Percentiles rank a stretch among this genome's conserved stretches.
Conservation (phyloP, 768 basidiomycete species). For the Collybia mongolica region DNA sequence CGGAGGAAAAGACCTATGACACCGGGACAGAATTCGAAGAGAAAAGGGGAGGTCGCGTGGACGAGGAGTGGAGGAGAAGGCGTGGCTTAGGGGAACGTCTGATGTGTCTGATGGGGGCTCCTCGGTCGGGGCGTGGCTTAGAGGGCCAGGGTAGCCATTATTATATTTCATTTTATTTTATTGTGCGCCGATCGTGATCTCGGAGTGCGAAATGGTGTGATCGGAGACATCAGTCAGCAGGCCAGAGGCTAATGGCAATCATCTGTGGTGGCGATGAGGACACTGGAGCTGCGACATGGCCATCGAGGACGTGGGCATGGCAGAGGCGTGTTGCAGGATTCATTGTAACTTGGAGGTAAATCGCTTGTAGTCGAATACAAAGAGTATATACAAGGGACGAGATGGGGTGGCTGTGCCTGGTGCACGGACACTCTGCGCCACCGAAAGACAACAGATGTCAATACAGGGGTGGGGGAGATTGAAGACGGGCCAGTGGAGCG, state of each 20-base stretch:
- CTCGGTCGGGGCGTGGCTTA: too few species aligned
- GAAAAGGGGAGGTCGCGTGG: too few species aligned
- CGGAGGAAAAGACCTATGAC: too few species aligned
- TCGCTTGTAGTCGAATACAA: not conserved
- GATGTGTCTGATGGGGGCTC: too few species aligned
- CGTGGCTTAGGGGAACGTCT: too few species aligned
- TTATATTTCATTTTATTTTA: too few species aligned
- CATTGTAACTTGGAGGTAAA: not conserved
- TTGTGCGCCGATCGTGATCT: too few species aligned
- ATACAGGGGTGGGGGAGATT: conserved; percentile 14
- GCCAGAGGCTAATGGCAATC: conserved; percentile 11
- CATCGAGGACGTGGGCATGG: not conserved
- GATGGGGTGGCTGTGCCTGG: not conserved
- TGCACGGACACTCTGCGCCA: conserved; percentile 15
- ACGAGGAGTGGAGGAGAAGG: too few species aligned
- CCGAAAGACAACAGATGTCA: conserved; percentile 20
- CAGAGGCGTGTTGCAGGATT: too few species aligned
- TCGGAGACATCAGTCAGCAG: not conserved
- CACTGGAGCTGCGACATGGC: not conserved
- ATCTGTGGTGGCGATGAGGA: conserved; percentile 19
- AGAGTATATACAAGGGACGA: not conserved
- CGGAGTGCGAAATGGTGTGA: too few species aligned
- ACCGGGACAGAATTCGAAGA: too few species aligned
- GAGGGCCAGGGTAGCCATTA: too few species aligned
- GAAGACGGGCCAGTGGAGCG: conserved; percentile 10